Evolutionary conservation across 2,329 filamentous ascomycete genomes (phyloP), one percentile per base, ranked within the genome.

Genomic region (Pyricularia grisea): DNA sequence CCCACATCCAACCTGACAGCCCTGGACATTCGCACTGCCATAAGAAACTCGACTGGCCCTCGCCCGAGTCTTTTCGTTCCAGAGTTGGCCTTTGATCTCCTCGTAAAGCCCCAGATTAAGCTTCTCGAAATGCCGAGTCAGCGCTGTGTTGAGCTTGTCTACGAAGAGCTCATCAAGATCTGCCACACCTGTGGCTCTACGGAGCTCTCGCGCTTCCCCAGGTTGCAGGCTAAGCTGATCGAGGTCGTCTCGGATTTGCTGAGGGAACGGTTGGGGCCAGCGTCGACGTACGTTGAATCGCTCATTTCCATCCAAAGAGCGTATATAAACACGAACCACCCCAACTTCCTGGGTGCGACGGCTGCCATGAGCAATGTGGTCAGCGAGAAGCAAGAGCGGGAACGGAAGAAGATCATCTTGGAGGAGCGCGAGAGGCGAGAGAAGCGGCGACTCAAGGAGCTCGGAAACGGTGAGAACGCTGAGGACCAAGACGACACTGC

Each of bases 261-360:
- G 67, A 90, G 95, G 68, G 95, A 99, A 81, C 88, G 94, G 70
- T 85, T 99, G 6, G 95, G 95, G 1, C 95, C 95, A 12, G 89
- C 92, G 69, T 97, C 94, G 2, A 86, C 81, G 68, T 99, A 99
- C 74, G 95, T 99, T 63, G 95, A 97, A 79, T 98, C 94, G 60
- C 85, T 99, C 71, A 99, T 99, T 73, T 91, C 95, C 30, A 99
- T 99, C 71, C 95, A 99, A 80, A 88, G 95, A 73, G 95, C 95
- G 25, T 99, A 99, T 80, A 98, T 99, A 81, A 99, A 99, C 82
- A 99, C 95, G 61, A 99, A 99, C 76, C 95, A 99, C 78, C 95
- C 95, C 66, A 99, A 99, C 80, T 99, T 99, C 82, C 87, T 98
- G 20, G 95, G 95, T 64, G 95, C 95, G 20, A 94, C 95, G 27